Evolutionary conservation across 352 stramenopile genomes (phyloP), one percentile per base, ranked within the genome.

Genomic region (Phytophthora litchii): DNA sequence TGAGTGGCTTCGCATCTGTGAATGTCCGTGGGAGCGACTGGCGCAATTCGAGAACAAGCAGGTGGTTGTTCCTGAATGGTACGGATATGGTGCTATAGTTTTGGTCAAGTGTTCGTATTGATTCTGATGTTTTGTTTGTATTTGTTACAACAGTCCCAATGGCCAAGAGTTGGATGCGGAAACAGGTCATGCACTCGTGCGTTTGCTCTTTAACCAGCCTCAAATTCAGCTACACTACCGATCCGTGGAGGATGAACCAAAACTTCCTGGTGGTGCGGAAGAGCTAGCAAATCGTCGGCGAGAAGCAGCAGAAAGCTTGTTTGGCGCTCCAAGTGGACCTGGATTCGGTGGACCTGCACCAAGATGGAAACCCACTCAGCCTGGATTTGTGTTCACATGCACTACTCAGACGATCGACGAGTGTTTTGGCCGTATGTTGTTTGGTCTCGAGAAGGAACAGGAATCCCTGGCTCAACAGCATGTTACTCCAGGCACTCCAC

Each of bases 1-100:
- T 43, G 83, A 95, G 31, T 96, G 87, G 87, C 69, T 96, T 23
- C 80, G 83, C n/a, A 91, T 92, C 14, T 94, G 85, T 38, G 86
- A 96, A 48, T 94, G 85, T 66, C 87, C 87, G 7, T 96, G 84
- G 81, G 80, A 92, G n/a, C 80, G 82, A 3, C 67, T 94, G 5
- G 67, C 73, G 3, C 70, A 88, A 36, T 89, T 85, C 47, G 85
- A 91, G 29, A 86, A 91, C 61, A 86, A 91, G 52, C 67, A 78
- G 7, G 42, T 92, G 7, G 44, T 65, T 36, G 67, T 91, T 25
- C 64, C 70, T 35, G 70, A 92, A 41, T 83, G 74, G 80, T 92
- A 74, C 27, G 77, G 64, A 14, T 54, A 25, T 40, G 0, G 5
- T 21, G 29, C 19, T 19, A n/a, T 38, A 16, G 19, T 29, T 20